These are phyloP conservation scores for Auricularia sp. DNA, from an alignment of 768 basidiomycete genomes.

Conservation along the genomic window DNA sequence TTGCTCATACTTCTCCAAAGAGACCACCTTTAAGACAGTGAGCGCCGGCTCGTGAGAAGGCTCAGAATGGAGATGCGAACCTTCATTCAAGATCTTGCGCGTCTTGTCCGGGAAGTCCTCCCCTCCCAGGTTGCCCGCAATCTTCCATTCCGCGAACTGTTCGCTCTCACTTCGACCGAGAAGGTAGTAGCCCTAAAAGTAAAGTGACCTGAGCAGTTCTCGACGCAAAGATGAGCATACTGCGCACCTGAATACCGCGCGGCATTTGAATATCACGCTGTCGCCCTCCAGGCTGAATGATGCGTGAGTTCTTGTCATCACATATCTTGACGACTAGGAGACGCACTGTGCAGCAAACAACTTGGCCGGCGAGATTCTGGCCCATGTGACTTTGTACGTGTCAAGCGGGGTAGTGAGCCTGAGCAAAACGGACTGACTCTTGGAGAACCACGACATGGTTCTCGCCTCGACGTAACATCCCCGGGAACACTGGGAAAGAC, in stretches of 20 bases:
- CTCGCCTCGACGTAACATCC: background rate
- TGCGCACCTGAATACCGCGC: slow-evolving; percentile 15
- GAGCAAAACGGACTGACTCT: background rate
- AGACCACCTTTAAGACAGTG: slow-evolving; percentile 13
- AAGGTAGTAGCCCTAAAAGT: slow-evolving; percentile 15
- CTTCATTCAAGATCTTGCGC: slow-evolving; percentile 23
- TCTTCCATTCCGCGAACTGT: slow-evolving; percentile 18
- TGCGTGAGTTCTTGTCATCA: background rate
- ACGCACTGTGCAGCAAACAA: background rate
- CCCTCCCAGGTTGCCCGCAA: slow-evolving; percentile 19
- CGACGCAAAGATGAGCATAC: too few relatives aligned
- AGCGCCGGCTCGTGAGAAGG: background rate
- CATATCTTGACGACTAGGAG: background rate
- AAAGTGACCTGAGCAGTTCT: too few relatives aligned
- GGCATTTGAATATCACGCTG: slow-evolving; percentile 13
- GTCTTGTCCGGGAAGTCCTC: slow-evolving; percentile 22
- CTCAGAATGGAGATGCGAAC: background rate
- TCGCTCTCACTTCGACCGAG: slow-evolving; percentile 12
- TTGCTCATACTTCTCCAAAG: slow-evolving; percentile 17
- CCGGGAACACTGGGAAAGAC: background rate
- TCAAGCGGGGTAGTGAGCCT: too few relatives aligned
- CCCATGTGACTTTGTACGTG: background rate
- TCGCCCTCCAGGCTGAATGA: background rate
- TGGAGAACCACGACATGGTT: background rate
- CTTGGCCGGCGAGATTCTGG: background rate